phyloP scores from a whole-genome alignment of 305 asterid species.

The Fraxinus sp. region DNA sequence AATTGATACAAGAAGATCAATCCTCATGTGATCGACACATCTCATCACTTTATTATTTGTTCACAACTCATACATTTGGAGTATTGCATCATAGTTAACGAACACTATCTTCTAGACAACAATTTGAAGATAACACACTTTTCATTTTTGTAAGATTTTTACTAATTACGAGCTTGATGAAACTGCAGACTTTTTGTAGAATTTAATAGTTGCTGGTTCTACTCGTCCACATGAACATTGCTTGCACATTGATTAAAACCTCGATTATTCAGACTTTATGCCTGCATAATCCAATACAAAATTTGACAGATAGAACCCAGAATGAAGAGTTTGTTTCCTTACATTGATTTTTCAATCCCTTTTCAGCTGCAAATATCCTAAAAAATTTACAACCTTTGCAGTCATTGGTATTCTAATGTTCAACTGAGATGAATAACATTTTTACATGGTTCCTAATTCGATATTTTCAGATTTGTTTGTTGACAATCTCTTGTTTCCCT shows the following conservation, averaged over 20 bases:
- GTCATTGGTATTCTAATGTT: conserved; percentile 10
- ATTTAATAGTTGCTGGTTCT: not conserved
- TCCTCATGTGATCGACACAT: too few species aligned
- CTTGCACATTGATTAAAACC: not conserved
- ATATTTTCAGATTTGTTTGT: conserved; percentile 9
- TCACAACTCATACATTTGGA: too few species aligned
- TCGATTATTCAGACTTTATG: not conserved
- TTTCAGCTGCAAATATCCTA: conserved; percentile 12
- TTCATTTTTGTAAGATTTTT: too few species aligned
- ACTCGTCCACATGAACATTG: not conserved
- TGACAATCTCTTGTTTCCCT: conserved; percentile 34
- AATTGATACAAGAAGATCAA: too few species aligned
- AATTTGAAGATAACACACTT: too few species aligned
- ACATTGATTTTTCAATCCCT: not conserved
- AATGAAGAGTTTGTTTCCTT: not conserved
- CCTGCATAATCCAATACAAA: not conserved
- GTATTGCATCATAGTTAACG: too few species aligned
- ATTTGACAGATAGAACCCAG: not conserved
- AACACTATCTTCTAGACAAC: too few species aligned
- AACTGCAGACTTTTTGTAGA: not conserved
- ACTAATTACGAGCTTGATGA: not conserved
- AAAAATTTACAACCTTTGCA: conserved; percentile 21
- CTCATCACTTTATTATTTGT: too few species aligned
- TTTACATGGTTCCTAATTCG: conserved; percentile 4
- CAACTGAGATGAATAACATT: conserved; percentile 16